Base-by-base conservation (phyloP, 306 rosid genomes). In the Dryas drummondii region DNA sequence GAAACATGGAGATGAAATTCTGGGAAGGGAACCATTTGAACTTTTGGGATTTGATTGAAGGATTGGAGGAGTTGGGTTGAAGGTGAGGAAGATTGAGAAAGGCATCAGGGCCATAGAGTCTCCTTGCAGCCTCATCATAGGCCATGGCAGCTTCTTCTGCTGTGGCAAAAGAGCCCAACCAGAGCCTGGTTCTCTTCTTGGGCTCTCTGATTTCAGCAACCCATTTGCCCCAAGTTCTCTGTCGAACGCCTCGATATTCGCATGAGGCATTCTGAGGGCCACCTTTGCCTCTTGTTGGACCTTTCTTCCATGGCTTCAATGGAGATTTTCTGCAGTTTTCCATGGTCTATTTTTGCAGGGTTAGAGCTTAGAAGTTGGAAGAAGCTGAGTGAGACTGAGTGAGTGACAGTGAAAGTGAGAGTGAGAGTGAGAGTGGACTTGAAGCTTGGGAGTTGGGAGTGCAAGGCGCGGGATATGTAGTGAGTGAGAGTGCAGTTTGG, bases 121-220 rank as follows among this genome's bases (percentile, higher is more conserved):
- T 85, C 74, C 92, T 82, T 16, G 99, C 99, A 66, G 99, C 99
- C 76, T 89, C 97, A 66, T 94, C 99, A 66, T 94, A 94, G 57
- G 99, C 97, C 97, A 92, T 77, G 52, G 97, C 99, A 45, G 99
- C 99, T 79, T 94, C 97, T 81, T 94, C 97, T 1, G 99, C 99
- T 0, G 99, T 94, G 78, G 97, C 81, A 46, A 88, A 94, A 52
- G 99, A 94, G 75, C 99, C 97, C 54, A 94, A 85, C 99, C 99
- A 94, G 4, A 94, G 91, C 58, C 99, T 84, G 16, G 97, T 90
- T 79, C 99, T 88, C 84, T 92, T 94, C 86, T 92, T 90, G 0
- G 99, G 99, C 84, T 94, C 99, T 76, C 97, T 87, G 65, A 94
- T 94, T 77, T 94, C 99, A 1, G 99, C 97, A 19, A 94, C 99